Conservation (phyloP, 78 protist species). For the Monocercomonoides exilis region DNA sequence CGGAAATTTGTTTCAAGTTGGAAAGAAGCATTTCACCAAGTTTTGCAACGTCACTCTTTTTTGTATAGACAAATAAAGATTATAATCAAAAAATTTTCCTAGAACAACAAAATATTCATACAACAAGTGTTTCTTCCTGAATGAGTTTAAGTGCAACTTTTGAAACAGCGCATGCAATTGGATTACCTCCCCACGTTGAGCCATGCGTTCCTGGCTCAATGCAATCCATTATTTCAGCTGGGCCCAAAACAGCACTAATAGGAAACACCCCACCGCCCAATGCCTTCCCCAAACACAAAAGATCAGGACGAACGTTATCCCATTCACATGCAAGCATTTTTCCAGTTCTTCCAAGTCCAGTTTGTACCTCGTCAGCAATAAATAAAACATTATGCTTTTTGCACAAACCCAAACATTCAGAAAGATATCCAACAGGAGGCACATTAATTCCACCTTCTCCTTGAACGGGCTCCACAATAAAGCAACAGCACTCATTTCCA, state of each 20-base stretch:
- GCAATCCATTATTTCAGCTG: slow-evolving; percentile 55
- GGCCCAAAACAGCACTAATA: slow-evolving; percentile 66
- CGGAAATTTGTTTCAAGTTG: too few relatives aligned
- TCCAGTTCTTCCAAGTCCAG: slow-evolving; percentile 83
- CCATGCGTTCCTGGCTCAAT: slow-evolving; percentile 88
- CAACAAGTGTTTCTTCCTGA: slow-evolving; percentile 73
- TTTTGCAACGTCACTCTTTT: too few relatives aligned
- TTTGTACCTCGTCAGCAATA: slow-evolving; percentile 93
- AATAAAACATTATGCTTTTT: slow-evolving; percentile 74
- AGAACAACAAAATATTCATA: slow-evolving; percentile 12
- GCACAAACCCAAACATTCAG: slow-evolving; percentile 61
- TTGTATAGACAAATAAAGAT: too few relatives aligned
- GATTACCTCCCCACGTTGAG: slow-evolving; percentile 91
- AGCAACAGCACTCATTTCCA: slow-evolving; percentile 52
- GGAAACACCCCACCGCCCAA: slow-evolving; percentile 78
- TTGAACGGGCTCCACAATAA: slow-evolving; percentile 93
- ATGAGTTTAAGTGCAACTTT: slow-evolving; percentile 80
- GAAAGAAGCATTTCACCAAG: too few relatives aligned
- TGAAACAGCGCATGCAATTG: slow-evolving; percentile 81
- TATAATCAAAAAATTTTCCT: too few relatives aligned
- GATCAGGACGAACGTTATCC: slow-evolving; percentile 67
- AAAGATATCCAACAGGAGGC: slow-evolving; percentile 55
- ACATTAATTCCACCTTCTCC: slow-evolving; percentile 82
- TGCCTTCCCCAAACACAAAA: slow-evolving; percentile 85
- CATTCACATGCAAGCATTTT: slow-evolving; percentile 34